Conservation (phyloP, 495 filamentous ascomycete species). For the Pyronema omphalodes region DNA sequence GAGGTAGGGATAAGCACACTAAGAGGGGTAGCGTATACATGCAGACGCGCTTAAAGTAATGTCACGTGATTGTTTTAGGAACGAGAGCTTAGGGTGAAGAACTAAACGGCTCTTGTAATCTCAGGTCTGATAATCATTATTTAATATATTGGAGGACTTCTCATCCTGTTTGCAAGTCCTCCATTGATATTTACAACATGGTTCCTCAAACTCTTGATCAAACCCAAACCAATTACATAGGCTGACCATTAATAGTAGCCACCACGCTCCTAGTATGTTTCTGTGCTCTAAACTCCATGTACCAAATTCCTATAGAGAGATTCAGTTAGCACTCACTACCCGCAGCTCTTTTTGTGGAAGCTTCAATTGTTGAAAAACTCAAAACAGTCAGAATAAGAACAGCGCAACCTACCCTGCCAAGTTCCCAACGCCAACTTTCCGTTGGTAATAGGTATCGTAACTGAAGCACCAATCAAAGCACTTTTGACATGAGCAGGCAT, state of each 20-base stretch:
- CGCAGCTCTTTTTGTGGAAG: too few species aligned
- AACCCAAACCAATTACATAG: background rate
- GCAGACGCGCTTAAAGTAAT: too few species aligned
- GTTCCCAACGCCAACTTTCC: conserved; percentile 56
- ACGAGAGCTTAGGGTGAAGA: too few species aligned
- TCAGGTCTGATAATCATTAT: too few species aligned
- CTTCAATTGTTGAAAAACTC: background rate
- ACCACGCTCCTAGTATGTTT: conserved; percentile 66
- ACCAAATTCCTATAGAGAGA: conserved; percentile 62
- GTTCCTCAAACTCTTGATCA: too few species aligned
- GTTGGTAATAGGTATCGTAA: conserved; percentile 76
- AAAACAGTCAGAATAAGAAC: background rate
- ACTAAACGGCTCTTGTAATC: too few species aligned
- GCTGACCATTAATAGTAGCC: conserved; percentile 83
- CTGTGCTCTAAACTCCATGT: conserved; percentile 67
- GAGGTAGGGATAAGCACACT: too few species aligned
- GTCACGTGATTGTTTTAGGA: too few species aligned
- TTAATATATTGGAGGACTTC: too few species aligned
- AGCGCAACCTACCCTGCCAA: conserved; percentile 35
- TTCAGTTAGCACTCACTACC: conserved; percentile 3
- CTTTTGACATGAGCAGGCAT: conserved; percentile 94
- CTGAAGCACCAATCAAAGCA: conserved; percentile 67
- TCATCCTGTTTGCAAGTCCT: too few species aligned
- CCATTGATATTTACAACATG: too few species aligned
- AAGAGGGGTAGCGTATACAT: too few species aligned